Conservation (phyloP, 257 asterid genomes). For the Eucommia ulmoides region DNA sequence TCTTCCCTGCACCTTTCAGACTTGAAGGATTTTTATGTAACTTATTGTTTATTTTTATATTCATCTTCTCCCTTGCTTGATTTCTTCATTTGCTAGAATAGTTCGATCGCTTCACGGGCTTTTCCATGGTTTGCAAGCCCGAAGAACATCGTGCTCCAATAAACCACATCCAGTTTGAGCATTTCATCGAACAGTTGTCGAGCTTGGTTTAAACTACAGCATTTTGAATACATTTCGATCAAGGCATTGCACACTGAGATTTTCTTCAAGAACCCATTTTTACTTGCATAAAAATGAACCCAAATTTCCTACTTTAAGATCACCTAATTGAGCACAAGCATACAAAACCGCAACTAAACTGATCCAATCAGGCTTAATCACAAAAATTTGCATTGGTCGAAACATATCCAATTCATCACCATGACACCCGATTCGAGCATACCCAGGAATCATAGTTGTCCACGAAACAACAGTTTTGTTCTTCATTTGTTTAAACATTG, state of each 20-base stretch:
- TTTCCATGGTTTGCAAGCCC: constrained; percentile 74
- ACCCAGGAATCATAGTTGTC: constrained; percentile 75
- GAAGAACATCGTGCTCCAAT: constrained; percentile 70
- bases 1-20: no score
- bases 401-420: constrained; percentile 56
- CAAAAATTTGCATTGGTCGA: constrained; percentile 52
- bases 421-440: constrained; percentile 33
- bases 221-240: constrained; percentile 75
- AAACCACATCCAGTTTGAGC: constrained; percentile 42
- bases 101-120: constrained; percentile 46
- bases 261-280: constrained; percentile 35
- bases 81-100: constrained; percentile 55
- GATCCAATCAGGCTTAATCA: constrained; percentile 71
- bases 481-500: constrained; percentile 48
- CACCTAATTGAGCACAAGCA: constrained; percentile 60
- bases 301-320: constrained; percentile 66
- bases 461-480: constrained; percentile 49
- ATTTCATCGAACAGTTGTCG: constrained; percentile 39
- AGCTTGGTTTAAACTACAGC: constrained; percentile 64
- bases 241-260: constrained; percentile 50
- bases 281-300: constrained; percentile 56
- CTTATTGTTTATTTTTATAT: no score
- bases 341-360: constrained; percentile 59
- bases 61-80: no score
- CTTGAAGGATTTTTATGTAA: no score